Base-by-base conservation (phyloP, 1,284 basidiomycete species). In the Peniophora sp. region DNA sequence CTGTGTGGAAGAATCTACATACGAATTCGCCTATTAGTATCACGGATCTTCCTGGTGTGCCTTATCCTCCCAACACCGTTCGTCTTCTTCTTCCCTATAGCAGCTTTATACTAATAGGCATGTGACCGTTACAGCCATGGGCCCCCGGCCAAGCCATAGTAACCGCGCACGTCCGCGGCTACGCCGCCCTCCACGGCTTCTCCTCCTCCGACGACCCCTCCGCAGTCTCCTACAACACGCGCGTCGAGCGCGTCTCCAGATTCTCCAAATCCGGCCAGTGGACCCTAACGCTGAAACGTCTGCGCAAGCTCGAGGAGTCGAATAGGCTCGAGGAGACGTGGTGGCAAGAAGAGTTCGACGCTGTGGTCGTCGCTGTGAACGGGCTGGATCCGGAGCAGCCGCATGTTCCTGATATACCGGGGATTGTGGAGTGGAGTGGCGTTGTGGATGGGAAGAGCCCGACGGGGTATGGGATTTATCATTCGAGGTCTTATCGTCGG, bases 111-210 rank as follows among this genome's bases (percentile, higher is more conserved):
- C 37, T 41, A 6, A 8, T 8, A 20, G 5, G 6, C 8, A 17
- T n/a, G 37, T n/a, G 57, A 20, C 52, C 55, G 37, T 45, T 52
- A 18, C 58, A 60, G 36, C 44, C 44, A 10, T 46, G n/a, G 15
- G 6, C 44, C 8, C 22, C 22, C 15, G 8, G 22, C 22, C 8
- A 27, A 22, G 22, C 6, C 17, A 22, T n/a, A n/a, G 37, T 41
- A 5, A 17, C 37, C 37, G 15, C 43, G 41, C n/a, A 35, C 23
- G 58, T 59, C 49, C 58, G 60, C n/a, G 59, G 58, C 10, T 63
- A 58, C 41, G 61, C 61, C 3, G 55, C 59, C n/a, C 32, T 60
- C 47, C 53, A 61, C 44, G 52, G 52, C 22, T 55, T 62, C 34
- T 59, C 61, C 37, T 48, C 52, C 22, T 57, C 59, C 50, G 60